phyloP scores from a whole-genome alignment of 768 basidiomycete genomes.

The Coprinopsis cinerea region DNA sequence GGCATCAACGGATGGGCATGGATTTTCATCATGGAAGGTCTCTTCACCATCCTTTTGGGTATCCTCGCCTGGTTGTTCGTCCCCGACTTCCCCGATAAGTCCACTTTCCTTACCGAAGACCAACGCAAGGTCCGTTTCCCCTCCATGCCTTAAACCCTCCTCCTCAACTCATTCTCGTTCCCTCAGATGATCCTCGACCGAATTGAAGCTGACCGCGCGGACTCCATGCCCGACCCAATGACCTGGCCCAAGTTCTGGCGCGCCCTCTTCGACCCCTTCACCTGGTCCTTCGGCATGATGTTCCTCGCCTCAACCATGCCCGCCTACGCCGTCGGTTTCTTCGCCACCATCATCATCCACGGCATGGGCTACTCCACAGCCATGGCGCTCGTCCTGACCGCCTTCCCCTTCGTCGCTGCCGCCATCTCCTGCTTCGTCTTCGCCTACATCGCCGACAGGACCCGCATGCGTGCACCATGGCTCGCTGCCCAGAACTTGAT shows the following conservation, averaged over 20 bases:
- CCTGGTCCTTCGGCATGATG: constrained; percentile 42
- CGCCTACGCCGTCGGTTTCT: constrained; percentile 31
- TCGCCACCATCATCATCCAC: constrained; percentile 31
- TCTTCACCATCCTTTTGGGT: constrained; percentile 36
- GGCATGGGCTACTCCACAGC: constrained; percentile 27
- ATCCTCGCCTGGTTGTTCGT: constrained; percentile 35
- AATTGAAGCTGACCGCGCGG: constrained; percentile 46
- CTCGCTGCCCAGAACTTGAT: constrained; percentile 27
- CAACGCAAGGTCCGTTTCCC: neutral
- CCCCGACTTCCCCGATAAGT: constrained; percentile 42
- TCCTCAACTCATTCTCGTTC: neutral
- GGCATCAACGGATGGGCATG: constrained; percentile 43
- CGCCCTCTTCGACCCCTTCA: constrained; percentile 40
- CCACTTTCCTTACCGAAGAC: constrained; percentile 35
- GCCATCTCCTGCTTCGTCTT: constrained; percentile 30
- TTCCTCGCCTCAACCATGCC: constrained; percentile 32
- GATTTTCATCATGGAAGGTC: constrained; percentile 47
- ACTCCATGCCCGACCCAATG: constrained; percentile 38
- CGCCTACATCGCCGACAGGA: constrained; percentile 32
- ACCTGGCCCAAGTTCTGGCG: constrained; percentile 30
- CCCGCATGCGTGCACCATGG: constrained; percentile 27
- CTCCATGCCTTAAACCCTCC: neutral
- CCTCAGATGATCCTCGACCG: constrained; percentile 38
- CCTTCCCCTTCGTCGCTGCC: constrained; percentile 29
- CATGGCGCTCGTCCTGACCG: constrained; percentile 27